Base-by-base conservation (phyloP, 23 red algal genomes). In the Gracilaria vermiculophylla region DNA sequence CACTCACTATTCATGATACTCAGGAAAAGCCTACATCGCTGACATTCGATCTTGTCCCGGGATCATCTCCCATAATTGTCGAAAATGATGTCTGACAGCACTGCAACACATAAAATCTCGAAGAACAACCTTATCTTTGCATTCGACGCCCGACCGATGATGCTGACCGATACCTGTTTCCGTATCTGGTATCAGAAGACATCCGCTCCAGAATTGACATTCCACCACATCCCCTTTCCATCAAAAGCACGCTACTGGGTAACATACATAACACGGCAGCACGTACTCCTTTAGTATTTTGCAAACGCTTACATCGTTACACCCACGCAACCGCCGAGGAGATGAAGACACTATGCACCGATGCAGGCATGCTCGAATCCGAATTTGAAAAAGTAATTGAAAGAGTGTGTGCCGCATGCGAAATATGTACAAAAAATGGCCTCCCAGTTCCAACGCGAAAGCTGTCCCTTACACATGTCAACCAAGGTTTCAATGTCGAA, bases 401-500 rank as follows among this genome's bases (percentile, higher is more conserved):
- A 15, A 4, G 16, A 57, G 80, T 85, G 0, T 24, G 21, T 39
- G 60, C 29, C 6, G 56, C 80, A n/a, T 85, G 80, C 31, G 47
- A 85, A 24, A 33, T 85, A 19, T 72, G 61, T 48, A 32, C 80
- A 19, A 47, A 47, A 0, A 70, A 41, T 24, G 80, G 51, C 0
- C 34, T 11, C 8, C 80, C 56, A 16, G 11, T 7, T 19, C 37
- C 80, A 25, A 61, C 58, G 27, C 8, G 47, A 5, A 85, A 85
- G 37, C 41, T 85, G 37, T 85, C 61, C 14, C 23, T 85, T 23
- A 85, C 80, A 19, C 42, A 85, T 32, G 28, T 69, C 32, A 85
- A 85, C 66, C 50, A 69, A 42, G 23, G 4, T 0, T 69, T 85
- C 49, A 85, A 85, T 43, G 25, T n/a, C 14, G 80, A 85, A 85